Evolutionary conservation across 495 filamentous ascomycete genomes (phyloP).

Genomic region (Hypoxylon fragiforme): DNA sequence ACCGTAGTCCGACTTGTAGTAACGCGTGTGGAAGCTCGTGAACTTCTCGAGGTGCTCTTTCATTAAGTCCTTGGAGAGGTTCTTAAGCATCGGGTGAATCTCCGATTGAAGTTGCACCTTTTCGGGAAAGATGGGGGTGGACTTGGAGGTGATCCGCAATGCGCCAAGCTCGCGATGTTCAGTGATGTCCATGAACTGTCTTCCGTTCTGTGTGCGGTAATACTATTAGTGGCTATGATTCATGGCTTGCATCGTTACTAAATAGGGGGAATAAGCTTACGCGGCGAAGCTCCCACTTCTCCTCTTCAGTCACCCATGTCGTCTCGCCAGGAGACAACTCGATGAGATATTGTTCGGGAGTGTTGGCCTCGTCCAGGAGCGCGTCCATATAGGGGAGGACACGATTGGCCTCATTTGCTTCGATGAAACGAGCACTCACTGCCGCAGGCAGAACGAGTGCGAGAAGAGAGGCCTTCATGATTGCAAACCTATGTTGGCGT

Average conservation of each 20-base stretch:
- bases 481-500: slow-evolving; percentile 35
- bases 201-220: slow-evolving; percentile 62
- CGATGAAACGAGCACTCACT: slow-evolving; percentile 55
- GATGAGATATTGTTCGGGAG: slow-evolving; percentile 67
- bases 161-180: slow-evolving; percentile 62
- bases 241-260: background rate
- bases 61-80: slow-evolving; percentile 79
- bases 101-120: slow-evolving; percentile 67
- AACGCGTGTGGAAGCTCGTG: slow-evolving; percentile 82
- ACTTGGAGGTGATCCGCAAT: slow-evolving; percentile 42
- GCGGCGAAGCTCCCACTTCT: slow-evolving; percentile 88
- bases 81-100: slow-evolving; percentile 65
- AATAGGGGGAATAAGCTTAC: slow-evolving; percentile 56
- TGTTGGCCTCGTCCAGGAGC: slow-evolving; percentile 38
- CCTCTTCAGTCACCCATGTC: slow-evolving; percentile 85
- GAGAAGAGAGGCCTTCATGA: slow-evolving; percentile 51
- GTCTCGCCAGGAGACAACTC: slow-evolving; percentile 86
- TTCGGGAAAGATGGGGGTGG: slow-evolving; percentile 63
- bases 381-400: slow-evolving; percentile 43
- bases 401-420: slow-evolving; percentile 48
- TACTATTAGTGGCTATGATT: slow-evolving; percentile 6
- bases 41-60: slow-evolving; percentile 73
- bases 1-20: slow-evolving; percentile 85
- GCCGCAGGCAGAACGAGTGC: slow-evolving; percentile 52
- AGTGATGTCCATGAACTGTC: slow-evolving; percentile 95